Conservation (phyloP, 768 basidiomycete genomes). For the Trametopsis cervina region DNA sequence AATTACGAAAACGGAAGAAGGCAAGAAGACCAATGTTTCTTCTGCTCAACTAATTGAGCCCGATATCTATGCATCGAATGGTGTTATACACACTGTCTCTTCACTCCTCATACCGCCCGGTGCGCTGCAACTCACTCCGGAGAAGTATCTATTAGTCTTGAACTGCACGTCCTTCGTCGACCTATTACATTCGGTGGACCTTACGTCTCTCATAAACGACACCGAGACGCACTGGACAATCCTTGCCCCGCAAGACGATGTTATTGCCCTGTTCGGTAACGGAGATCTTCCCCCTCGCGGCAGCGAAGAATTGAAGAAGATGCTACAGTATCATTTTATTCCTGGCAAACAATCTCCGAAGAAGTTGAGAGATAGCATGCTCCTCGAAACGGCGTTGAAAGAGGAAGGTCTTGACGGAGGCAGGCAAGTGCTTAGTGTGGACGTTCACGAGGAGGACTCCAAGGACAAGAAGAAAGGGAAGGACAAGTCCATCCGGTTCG, state of each 20-base stretch:
- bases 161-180: constrained; percentile 91
- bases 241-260: constrained; percentile 86
- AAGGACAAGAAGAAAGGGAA: constrained; percentile 32
- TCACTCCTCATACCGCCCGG: constrained; percentile 73
- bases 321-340: constrained; percentile 87
- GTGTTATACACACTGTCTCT: constrained; percentile 87
- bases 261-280: constrained; percentile 51
- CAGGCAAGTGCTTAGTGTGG: constrained; percentile 65
- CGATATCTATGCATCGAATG: constrained; percentile 91
- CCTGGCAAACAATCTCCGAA: constrained; percentile 69
- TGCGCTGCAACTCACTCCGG: constrained; percentile 77
- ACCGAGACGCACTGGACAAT: constrained; percentile 74
- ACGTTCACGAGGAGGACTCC: constrained; percentile 51
- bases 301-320: constrained; percentile 59
- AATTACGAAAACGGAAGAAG: constrained; percentile 40
- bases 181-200: constrained; percentile 76
- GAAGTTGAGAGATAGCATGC: constrained; percentile 64
- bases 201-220: constrained; percentile 64
- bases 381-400: constrained; percentile 73
- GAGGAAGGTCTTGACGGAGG: constrained; percentile 64
- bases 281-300: constrained; percentile 56
- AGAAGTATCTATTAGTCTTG: constrained; percentile 89
- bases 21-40: constrained; percentile 46
- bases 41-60: constrained; percentile 57
- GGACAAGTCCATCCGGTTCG: constrained; percentile 62